Evolutionary conservation across 352 stramenopile species (phyloP), one percentile per base, ranked within the genome.

Genomic region (Globisporangium nagaii): DNA sequence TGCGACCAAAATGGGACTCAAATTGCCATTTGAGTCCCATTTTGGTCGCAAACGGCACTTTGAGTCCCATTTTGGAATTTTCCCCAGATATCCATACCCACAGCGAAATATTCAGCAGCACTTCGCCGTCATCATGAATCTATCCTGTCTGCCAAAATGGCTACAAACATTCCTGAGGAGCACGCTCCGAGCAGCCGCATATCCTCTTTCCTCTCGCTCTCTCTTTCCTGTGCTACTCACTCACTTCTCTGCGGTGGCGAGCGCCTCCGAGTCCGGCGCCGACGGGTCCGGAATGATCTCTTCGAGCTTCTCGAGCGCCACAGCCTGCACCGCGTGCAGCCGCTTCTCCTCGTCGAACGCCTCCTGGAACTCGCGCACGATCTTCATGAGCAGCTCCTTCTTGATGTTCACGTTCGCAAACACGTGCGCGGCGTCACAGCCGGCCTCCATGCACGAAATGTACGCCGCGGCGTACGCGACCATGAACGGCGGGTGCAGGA

Each of bases 401-500:
- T 93, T 95, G 48, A 95, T 75, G 57, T 95, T 95, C 20, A 93
- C 75, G 19, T 39, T 70, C 15, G 77, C 53, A 62, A 95, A 92
- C 58, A 93, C 81, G 36, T 90, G 71, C 17, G 68, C 67, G 11
- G 79, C 76, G 60, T 95, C 72, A 58, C 92, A 95, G 27, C 77
- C 80, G 9, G 82, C 74, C 45, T 93, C 81, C 11, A 84, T 59
- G 49, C 80, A 86, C 22, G 83, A 76, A 51, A 95, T 90, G 59
- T 89, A 92, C 1, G 73, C 76, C 1, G 79, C 80, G 0, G 85
- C 85, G 58, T 92, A 90, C 25, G 85, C 85, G n/a, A 95, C 76
- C 80, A 95, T 90, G 61, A 95, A 95, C 22, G 84, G 82, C 31
- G 84, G 82, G 52, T 93, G 74, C 31, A 93, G 64, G 51, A 93